Evolutionary conservation across 768 basidiomycete genomes (phyloP).

Genomic region (Solioccasus polychromus): DNA sequence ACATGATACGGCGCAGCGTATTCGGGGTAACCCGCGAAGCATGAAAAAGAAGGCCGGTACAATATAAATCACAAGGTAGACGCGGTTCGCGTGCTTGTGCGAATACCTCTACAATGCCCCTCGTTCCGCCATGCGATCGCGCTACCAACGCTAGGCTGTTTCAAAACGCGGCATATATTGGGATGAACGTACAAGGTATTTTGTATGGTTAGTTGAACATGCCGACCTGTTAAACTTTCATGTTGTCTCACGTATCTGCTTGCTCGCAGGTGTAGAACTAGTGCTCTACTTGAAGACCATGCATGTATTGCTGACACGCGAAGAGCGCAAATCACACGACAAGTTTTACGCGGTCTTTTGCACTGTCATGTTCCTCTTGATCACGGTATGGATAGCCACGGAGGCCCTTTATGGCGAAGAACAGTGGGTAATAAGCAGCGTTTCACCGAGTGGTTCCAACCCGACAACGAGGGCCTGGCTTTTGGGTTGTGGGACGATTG

Average conservation of each 20-base stretch:
- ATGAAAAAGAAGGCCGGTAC: background rate
- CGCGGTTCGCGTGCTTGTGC: background rate
- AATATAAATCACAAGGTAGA: background rate
- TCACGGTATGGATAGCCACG: constrained; percentile 26
- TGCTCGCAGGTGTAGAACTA: constrained; percentile 12
- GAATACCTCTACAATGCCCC: background rate
- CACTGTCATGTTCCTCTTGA: constrained; percentile 19
- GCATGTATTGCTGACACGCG: constrained; percentile 2
- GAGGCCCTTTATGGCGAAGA: constrained; percentile 15
- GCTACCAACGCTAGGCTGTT: background rate
- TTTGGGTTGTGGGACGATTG: constrained; percentile 16
- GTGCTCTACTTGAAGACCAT: constrained; percentile 17
- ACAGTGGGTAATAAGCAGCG: constrained; percentile 29
- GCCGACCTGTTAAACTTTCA: background rate
- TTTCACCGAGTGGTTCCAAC: constrained; percentile 29
- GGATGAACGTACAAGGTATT: background rate
- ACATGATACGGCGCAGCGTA: too few relatives aligned
- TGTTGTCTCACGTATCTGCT: background rate
- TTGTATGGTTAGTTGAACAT: constrained; percentile 2
- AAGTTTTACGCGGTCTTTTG: constrained; percentile 19
- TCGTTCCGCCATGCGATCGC: too few relatives aligned
- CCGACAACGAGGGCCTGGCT: constrained; percentile 19
- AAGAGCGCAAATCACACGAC: constrained; percentile 4
- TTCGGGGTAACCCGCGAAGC: too few relatives aligned
- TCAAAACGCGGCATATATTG: background rate